Percentiles rank a stretch among this genome's conserved stretches.
Conservation (phyloP, 768 basidiomycete genomes). For the Clitopilus hobsonii region DNA sequence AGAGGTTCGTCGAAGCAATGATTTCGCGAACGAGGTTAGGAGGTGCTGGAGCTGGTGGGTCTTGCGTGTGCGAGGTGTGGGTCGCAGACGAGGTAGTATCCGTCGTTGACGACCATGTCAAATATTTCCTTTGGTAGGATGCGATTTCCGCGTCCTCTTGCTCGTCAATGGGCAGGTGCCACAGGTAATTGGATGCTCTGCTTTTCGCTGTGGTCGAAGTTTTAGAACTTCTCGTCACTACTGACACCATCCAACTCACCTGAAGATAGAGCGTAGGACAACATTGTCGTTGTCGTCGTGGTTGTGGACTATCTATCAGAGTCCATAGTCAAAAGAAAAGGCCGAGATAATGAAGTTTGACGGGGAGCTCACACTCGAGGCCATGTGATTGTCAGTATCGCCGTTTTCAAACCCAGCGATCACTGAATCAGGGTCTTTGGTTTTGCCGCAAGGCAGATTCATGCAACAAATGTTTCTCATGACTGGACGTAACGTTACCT, state of each 20-base stretch:
- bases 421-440: too few species aligned
- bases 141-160: constrained; percentile 44
- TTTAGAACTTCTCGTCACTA: neutral
- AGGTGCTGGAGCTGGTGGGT: constrained; percentile 6
- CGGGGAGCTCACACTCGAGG: neutral
- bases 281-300: neutral
- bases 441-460: too few species aligned
- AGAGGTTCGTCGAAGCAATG: constrained; percentile 61
- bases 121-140: constrained; percentile 38
- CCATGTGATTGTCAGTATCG: neutral
- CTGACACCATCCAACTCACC: neutral
- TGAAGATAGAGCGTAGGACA: neutral
- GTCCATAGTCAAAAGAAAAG: neutral
- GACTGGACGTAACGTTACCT: too few species aligned
- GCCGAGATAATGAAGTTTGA: constrained; percentile 1
- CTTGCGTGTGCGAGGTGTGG: constrained; percentile 5
- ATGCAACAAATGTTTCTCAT: too few species aligned
- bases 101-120: constrained; percentile 38
- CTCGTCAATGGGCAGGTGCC: constrained; percentile 49
- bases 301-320: neutral
- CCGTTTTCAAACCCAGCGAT: neutral
- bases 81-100: constrained; percentile 23
- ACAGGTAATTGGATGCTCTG: neutral
- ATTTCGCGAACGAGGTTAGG: constrained; percentile 43
- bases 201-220: neutral